Base-by-base conservation (phyloP, 129 eudicot genomes). In the Ambrosia artemisiifolia region DNA sequence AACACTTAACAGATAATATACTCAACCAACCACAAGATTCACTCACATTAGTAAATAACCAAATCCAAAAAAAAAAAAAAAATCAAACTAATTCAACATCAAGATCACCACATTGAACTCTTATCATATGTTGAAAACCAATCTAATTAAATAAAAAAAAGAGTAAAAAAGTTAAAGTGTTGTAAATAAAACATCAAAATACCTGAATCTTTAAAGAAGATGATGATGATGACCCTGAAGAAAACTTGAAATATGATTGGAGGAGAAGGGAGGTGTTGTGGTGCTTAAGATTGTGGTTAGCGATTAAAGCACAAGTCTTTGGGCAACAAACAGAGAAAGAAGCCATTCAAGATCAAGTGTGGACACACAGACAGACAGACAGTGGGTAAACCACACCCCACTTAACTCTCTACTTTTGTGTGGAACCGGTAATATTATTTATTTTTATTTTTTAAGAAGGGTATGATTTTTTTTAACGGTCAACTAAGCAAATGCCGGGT, bases 291-390 rank as follows among this genome's bases (percentile, higher is more conserved):
- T 56, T 17, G 2, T 50, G 80, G 57, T 77, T 74, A 53, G 69
- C 33, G 50, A 54, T 3, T 17, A 72, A 60, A 40, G 79, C 79
- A 36, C 74, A 75, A 11, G 80, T 74, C 67, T 87, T 84, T 28
- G 92, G 86, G 75, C 88, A 84, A 7, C 83, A 81, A 53, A 84
- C 75, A 30, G 86, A 78, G 79, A 84, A 79, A 13, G 88, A 84
- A 7, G 91, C 88, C 91, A 86, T 86, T 69, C 56, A 16, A 7
- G 60, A 24, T 50, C 20, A 50, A 50, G 20, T 50, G 6, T n/a
- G 28, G 28, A 24, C 28, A 24, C 1, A 24, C 28, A 24, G 28
- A 24, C 28, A 24, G 28, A 24, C 1, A 24, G 28, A 0, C 1
- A 1, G 28, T 24, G 1, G 1, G 28, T 2, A 1, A 49, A 49